These are phyloP conservation scores for Aspergillus campestris DNA, from an alignment of 495 filamentous ascomycete genomes.

Conservation along the genomic window DNA sequence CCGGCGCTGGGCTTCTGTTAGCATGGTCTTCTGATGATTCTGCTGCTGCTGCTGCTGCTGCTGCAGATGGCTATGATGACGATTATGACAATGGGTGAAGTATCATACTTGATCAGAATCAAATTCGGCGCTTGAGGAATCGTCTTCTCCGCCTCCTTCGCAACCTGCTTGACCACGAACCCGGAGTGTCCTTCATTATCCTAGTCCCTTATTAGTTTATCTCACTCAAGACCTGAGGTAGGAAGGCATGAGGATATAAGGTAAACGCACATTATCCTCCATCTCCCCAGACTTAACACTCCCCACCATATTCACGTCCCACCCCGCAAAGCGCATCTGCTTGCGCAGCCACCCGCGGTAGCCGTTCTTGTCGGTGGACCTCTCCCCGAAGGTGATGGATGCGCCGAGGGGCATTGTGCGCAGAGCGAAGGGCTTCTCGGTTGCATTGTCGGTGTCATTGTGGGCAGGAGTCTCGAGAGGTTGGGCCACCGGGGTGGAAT, in stretches of 20 bases:
- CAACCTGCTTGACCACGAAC: conserved; percentile 37
- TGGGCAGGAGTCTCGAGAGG: too few species aligned
- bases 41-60: too few species aligned
- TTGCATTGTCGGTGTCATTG: too few species aligned
- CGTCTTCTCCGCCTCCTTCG: conserved; percentile 19
- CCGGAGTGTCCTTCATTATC: conserved; percentile 44
- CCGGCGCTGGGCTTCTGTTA: conserved; percentile 20
- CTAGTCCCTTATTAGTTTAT: conserved; percentile 3
- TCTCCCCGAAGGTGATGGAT: conserved; percentile 47
- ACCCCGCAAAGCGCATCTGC: conserved; percentile 27
- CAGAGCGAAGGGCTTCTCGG: conserved; percentile 7
- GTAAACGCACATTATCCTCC: conserved; percentile 37
- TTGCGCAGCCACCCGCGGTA: conserved; percentile 38
- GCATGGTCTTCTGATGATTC: background rate
- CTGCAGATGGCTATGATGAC: too few species aligned
- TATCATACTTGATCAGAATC: conserved; percentile 37
- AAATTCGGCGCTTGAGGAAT: conserved; percentile 38
- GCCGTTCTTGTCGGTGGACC: conserved; percentile 42
- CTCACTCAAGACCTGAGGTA: background rate
- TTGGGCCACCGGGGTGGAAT: too few species aligned
- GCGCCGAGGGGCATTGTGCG: conserved; percentile 49
- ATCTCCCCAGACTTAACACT: conserved; percentile 36
- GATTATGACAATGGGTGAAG: background rate
- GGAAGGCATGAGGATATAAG: background rate
- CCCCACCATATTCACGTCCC: conserved; percentile 46